Conservation (phyloP, 73 alveolate genomes). For the Symbiodinium pilosum region DNA sequence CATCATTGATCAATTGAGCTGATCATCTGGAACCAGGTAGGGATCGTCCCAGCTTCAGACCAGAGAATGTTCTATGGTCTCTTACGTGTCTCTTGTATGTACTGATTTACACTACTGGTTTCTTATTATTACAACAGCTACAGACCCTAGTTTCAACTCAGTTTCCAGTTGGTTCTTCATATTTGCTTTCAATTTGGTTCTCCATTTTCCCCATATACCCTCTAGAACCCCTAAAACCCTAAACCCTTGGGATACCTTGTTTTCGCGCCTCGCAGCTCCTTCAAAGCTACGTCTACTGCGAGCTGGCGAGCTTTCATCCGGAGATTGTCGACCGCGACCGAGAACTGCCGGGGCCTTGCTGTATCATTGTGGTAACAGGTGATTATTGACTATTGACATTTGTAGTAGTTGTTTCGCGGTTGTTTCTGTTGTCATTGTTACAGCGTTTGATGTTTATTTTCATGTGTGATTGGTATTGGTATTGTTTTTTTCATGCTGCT, state of each 20-base stretch:
- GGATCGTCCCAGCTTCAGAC: too few species aligned
- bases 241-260: too few species aligned
- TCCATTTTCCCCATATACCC: not conserved
- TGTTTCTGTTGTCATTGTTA: not conserved
- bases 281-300: constrained; percentile 93
- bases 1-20: too few species aligned
- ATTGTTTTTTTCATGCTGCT: too few species aligned
- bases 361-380: not conserved
- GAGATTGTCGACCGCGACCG: constrained; percentile 87
- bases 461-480: too few species aligned
- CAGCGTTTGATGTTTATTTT: not conserved
- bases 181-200: not conserved
- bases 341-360: constrained; percentile 38
- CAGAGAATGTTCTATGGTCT: too few species aligned
- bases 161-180: not conserved
- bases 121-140: too few species aligned
- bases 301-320: constrained; percentile 90
- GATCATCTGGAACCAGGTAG: too few species aligned
- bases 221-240: not conserved
- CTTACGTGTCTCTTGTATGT: too few species aligned
- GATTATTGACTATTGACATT: not conserved
- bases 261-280: constrained; percentile 79
- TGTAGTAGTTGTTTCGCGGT: too few species aligned
- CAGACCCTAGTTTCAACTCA: too few species aligned
- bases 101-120: too few species aligned